phyloP scores from a whole-genome alignment of 148 eudicot genomes.

The Vaccinium macrocarpon region DNA sequence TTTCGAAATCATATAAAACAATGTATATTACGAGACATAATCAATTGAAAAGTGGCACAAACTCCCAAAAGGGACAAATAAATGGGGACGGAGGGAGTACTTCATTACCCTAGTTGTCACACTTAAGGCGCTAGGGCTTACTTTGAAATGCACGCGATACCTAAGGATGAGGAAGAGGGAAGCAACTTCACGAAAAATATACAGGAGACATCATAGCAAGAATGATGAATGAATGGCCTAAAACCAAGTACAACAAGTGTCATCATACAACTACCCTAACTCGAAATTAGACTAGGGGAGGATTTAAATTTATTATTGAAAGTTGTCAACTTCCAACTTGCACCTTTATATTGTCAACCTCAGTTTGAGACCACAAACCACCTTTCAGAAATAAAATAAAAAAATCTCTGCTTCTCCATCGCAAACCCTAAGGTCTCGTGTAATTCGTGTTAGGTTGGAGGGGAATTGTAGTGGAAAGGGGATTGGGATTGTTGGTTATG shows the following conservation, averaged over 20 bases:
- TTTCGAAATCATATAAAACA: no score
- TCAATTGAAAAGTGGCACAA: no score
- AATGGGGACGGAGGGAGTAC: no score
- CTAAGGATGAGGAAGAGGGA: neutral
- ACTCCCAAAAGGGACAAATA: no score
- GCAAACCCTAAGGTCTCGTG: neutral
- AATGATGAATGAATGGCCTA: neutral
- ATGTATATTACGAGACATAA: no score
- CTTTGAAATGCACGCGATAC: neutral
- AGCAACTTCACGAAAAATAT: neutral
- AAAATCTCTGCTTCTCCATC: neutral
- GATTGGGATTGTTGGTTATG: no score
- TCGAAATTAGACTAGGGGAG: neutral
- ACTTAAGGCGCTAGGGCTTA: neutral
- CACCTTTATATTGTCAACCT: neutral
- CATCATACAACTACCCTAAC: neutral
- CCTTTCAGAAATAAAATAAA: neutral
- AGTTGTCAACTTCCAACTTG: neutral
- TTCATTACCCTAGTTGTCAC: neutral
- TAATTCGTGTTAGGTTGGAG: no score
- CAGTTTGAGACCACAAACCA: conserved; percentile 7
- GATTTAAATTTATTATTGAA: neutral
- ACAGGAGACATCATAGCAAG: neutral
- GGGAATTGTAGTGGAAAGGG: no score
- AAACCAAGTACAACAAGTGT: neutral